phyloP scores from a whole-genome alignment of 345 rosid genomes.

The Gossypium mustelinum region DNA sequence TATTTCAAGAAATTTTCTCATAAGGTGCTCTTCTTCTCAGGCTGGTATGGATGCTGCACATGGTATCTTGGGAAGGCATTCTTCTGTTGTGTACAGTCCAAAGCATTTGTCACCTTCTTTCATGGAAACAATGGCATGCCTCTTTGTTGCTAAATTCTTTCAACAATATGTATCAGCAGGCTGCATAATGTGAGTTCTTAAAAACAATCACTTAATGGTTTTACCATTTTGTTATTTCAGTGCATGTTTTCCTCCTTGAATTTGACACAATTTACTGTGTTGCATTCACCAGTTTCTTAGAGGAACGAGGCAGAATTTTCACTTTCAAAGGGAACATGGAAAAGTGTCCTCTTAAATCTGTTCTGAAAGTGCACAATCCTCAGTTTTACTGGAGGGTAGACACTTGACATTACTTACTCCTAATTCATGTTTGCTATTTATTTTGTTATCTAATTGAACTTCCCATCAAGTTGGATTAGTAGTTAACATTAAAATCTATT shows the following conservation, averaged over 20 bases:
- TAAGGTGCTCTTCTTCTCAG: conserved; percentile 29
- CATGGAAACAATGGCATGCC: conserved; percentile 59
- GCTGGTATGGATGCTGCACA: conserved; percentile 73
- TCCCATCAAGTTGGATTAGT: neutral
- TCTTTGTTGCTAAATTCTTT: conserved; percentile 68
- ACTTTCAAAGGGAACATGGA: conserved; percentile 48
- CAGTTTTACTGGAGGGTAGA: conserved; percentile 93
- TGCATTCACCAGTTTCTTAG: conserved; percentile 48
- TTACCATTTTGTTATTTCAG: neutral
- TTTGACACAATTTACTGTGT: neutral
- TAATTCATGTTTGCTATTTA: neutral
- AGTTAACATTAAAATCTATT: neutral
- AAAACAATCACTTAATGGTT: neutral
- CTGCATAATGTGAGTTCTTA: conserved; percentile 53
- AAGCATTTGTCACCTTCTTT: conserved; percentile 69
- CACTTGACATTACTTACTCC: neutral
- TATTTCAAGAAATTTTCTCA: neutral
- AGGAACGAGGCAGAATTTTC: conserved; percentile 80
- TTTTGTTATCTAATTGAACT: neutral
- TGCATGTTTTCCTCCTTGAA: neutral
- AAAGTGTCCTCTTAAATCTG: conserved; percentile 40
- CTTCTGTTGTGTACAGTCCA: conserved; percentile 43
- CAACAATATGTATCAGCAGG: conserved; percentile 60
- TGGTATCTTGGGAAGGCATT: conserved; percentile 48
- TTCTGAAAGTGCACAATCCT: conserved; percentile 67